phyloP scores from a whole-genome alignment of 192 early-diverging fungal genomes.

The Funneliformis mosseae region DNA sequence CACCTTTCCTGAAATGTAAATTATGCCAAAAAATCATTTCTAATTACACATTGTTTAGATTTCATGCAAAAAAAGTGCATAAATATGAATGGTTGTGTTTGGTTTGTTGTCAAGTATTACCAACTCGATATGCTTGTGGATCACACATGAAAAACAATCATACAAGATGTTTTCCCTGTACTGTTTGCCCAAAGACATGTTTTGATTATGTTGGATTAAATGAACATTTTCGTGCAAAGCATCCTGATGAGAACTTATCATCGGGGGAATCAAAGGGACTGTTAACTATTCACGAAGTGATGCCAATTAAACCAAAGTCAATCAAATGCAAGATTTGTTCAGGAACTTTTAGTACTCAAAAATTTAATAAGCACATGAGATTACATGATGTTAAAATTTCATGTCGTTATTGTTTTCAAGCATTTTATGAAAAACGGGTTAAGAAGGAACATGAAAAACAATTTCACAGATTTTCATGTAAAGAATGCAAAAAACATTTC shows the following conservation, averaged over 20 bases:
- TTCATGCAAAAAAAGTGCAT: neutral
- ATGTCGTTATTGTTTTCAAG: neutral
- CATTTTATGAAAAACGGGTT: neutral
- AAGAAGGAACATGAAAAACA: neutral
- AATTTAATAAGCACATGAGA: neutral
- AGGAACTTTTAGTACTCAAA: neutral
- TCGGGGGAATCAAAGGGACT: neutral
- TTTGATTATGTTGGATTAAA: neutral
- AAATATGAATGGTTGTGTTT: neutral
- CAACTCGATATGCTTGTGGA: neutral
- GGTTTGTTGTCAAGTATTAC: neutral
- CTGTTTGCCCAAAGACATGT: neutral
- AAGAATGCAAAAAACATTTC: neutral
- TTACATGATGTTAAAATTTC: neutral
- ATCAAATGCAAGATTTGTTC: neutral
- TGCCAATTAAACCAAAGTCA: neutral
- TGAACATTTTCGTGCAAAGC: neutral
- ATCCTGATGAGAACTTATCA: neutral
- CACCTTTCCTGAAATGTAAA: neutral
- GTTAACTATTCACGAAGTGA: too few relatives aligned
- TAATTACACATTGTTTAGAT: neutral
- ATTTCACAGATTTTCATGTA: neutral
- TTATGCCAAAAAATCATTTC: neutral
- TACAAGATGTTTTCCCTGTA: neutral
- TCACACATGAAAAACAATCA: neutral